Base-by-base conservation (phyloP, 805 yeast genomes). In the Pichia scutulata region DNA sequence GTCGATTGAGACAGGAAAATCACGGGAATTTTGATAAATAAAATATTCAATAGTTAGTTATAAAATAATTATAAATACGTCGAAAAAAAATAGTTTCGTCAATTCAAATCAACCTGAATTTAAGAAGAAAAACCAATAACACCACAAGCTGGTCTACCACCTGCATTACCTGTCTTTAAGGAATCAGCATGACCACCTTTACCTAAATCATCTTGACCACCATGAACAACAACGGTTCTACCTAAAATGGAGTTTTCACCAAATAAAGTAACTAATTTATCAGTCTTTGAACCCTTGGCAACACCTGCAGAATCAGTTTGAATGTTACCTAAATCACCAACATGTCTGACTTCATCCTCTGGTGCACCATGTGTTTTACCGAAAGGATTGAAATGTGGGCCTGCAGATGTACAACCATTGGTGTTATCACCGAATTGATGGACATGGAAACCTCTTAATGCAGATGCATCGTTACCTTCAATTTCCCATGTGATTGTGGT, bases 391-490 rank as follows among this genome's bases (percentile, higher is more conserved):
- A 89, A 89, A 75, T 90, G 97, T 53, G 97, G 96, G 66, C 97
- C 97, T 49, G 97, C 97, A 59, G 96, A 87, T 54, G 96, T 92
- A 76, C 99, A 93, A 59, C 99, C 99, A 70, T 93, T 93, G 73
- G 99, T 89, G 82, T 88, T 89, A 77, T 93, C 99, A 75, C 99
- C 99, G 65, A 93, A 93, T 68, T 88, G 85, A 74, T 93, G 99
- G 67, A 93, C 75, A 79, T 93, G 99, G 96, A 93, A 92, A 48
- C 99, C 99, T 73, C 96, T 84, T 68, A 78, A 74, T 47, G 96
- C 92, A 64, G 87, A 84, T 54, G 97, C 75, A 58, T 81, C 83
- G 72, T 89, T 88, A 69, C 99, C 99, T 52, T 80, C 64, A 67
- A 93, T 86, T 64, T 92, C 95, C 82, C 89, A 93, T 22, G 89